Evolutionary conservation across 805 yeast genomes (phyloP), one percentile per base, ranked within the genome.

Genomic region (Saccharomycopsis microspora): DNA sequence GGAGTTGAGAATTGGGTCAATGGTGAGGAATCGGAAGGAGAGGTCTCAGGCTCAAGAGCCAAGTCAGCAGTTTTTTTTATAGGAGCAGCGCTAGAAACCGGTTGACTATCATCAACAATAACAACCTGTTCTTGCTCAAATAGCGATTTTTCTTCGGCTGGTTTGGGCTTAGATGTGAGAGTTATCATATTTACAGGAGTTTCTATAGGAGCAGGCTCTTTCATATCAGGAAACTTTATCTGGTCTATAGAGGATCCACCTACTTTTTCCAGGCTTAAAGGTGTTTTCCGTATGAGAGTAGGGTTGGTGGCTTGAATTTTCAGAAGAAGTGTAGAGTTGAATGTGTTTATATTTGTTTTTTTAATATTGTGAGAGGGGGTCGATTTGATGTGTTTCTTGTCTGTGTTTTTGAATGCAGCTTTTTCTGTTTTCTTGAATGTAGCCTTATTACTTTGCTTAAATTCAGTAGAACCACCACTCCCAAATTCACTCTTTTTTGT

Each of bases 161-260:
- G 43, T 8, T 7, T 8, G 8, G 32, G 43, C 38, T 8, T 8
- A n/a, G 28, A 37, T 8, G 10, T 31, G 8, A 42, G 45, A 10
- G 45, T 19, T 9, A 19, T 19, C 45, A 43, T 7, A 6, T 44
- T 40, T 39, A 48, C 44, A 5, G 51, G 51, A 32, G 48, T 38
- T 35, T 47, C 50, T 11, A 41, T 47, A 7, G 10, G 29, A 9
- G 31, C 31, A 28, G 45, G 36, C 34, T 46, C 49, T 11, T 28
- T 3, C 5, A 42, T 7, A 11, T 32, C 27, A 9, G 47, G 47
- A n/a, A 28, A n/a, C 28, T 38, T 42, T 29, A 43, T 9, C n/a
- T 19, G 32, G 30, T 46, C 48, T 4, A 42, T 38, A 19, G 30
- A 46, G 8, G 44, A 29, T 7, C 11, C 34, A 10, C 11, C 43